Percentiles rank a stretch among this genome's conserved stretches.
Conservation (phyloP, 257 asterid genomes). For the Knoxia roxburghii region DNA sequence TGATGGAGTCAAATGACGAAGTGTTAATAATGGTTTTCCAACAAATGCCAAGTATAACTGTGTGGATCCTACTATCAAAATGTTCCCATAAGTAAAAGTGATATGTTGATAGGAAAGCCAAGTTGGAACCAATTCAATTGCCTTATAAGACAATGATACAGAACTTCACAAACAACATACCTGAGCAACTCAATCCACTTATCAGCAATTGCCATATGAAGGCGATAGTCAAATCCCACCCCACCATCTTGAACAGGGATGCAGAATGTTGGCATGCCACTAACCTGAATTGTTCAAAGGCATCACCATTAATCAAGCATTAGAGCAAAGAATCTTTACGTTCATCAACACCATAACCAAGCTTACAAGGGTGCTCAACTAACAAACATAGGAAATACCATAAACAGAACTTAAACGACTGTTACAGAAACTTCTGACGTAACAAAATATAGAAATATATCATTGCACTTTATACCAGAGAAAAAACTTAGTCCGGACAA, state of each 20-base stretch:
- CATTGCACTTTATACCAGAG: neutral
- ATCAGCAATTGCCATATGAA: constrained; percentile 99
- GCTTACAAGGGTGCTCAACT: neutral
- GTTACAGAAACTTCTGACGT: neutral
- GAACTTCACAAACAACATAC: constrained; percentile 45
- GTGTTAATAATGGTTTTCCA: constrained; percentile 3
- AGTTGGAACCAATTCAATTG: constrained; percentile 8
- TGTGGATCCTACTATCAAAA: neutral
- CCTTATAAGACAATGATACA: constrained; percentile 11
- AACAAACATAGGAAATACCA: neutral
- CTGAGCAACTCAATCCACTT: constrained; percentile 93
- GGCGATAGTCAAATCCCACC: constrained; percentile 93
- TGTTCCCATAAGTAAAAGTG: neutral
- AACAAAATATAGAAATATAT: neutral
- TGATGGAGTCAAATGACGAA: neutral
- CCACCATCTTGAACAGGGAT: constrained; percentile 94
- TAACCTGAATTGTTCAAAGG: constrained; percentile 52
- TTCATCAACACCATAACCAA: constrained; percentile 5
- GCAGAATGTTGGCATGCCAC: constrained; percentile 97
- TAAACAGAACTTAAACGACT: neutral
- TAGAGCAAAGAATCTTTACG: neutral
- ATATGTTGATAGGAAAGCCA: neutral
- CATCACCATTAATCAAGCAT: neutral
- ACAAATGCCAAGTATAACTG: neutral
- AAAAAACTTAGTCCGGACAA: neutral